Evolutionary conservation across 2,329 filamentous ascomycete species (phyloP), one percentile per base, ranked within the genome.

Genomic region (Scedosporium minutisporum): DNA sequence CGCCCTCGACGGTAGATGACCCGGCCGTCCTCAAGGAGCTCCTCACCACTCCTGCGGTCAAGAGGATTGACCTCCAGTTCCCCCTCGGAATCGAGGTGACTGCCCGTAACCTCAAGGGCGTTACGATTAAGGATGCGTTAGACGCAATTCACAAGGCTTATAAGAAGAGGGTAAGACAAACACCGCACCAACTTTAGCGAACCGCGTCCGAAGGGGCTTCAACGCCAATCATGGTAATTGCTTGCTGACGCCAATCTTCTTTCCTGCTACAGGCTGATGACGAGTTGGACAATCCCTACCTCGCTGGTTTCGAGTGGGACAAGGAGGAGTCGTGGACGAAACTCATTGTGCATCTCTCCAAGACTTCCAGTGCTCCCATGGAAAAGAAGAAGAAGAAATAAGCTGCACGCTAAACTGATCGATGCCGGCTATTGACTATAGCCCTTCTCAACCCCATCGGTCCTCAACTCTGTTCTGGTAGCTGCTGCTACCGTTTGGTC

Each of bases 261-360:
- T 21, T 29, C 59, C 16, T 10, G 6, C 9, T 46, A 2, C 69
- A 96, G 93, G 84, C 88, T 65, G 93, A 97, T 71, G 93, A 97
- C 74, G 93, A 97, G 75, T 82, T 97, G 65, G 90, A 93, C 63
- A 82, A 84, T 67, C 91, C 93, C 66, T 91, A 93, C 82, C 87
- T 97, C 68, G 88, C 88, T 71, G 93, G 93, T 68, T 97, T 97
- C 79, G 92, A 96, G 82, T 97, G 93, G 93, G 90, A 96, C 77
- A 90, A 89, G 74, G 89, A 96, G 69, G 91, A 96, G 77, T 91
- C 87, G 72, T 96, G 91, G 87, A 93, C 90, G 62, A 85, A 86
- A 67, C 83, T 97, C 71, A 81, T 96, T 70, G 92, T 97, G 66
- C 64, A 95, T 77, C 89, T 93, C 73, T 87, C 88, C 75, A 87